Conservation (phyloP, 2,329 filamentous ascomycete species). For the Fusarium sp. region DNA sequence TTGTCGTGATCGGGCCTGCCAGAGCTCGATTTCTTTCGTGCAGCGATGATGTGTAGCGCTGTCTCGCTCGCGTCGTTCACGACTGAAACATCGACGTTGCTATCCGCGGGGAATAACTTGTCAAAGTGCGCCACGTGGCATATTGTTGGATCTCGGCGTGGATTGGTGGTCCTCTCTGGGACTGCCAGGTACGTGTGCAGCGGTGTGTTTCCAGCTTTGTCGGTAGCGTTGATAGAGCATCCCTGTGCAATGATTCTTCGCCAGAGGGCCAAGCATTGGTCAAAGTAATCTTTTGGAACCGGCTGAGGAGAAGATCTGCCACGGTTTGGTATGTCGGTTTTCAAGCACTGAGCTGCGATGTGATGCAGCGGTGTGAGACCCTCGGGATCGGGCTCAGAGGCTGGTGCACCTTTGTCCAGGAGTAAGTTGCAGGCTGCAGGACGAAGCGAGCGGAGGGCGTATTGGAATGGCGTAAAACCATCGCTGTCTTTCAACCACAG, state of each 20-base stretch:
- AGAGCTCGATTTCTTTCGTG: accelerated
- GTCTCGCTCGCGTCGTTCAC: conserved; percentile 32
- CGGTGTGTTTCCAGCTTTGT: conserved; percentile 30
- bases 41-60: conserved; percentile 26
- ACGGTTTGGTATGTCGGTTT: background rate
- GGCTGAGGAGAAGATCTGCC: background rate
- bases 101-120: conserved; percentile 23
- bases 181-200: conserved; percentile 22
- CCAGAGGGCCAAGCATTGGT: conserved; percentile 26
- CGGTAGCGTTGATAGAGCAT: conserved; percentile 24
- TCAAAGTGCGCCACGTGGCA: conserved; percentile 31
- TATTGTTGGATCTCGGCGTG: accelerated
- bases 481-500: conserved; percentile 12
- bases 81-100: conserved; percentile 25
- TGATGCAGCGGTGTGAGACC: conserved; percentile 31
- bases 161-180: background rate
- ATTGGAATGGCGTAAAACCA: conserved; percentile 27
- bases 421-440: conserved; percentile 29
- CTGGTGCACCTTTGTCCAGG: conserved; percentile 23
- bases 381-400: conserved; percentile 15
- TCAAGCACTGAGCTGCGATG: conserved; percentile 29
- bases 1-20: conserved; percentile 23
- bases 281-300: conserved; percentile 2
- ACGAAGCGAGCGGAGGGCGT: conserved; percentile 23
- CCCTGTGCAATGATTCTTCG: conserved; percentile 2